phyloP scores from a whole-genome alignment of 2,329 filamentous ascomycete genomes.

The Talaromyces sp. region DNA sequence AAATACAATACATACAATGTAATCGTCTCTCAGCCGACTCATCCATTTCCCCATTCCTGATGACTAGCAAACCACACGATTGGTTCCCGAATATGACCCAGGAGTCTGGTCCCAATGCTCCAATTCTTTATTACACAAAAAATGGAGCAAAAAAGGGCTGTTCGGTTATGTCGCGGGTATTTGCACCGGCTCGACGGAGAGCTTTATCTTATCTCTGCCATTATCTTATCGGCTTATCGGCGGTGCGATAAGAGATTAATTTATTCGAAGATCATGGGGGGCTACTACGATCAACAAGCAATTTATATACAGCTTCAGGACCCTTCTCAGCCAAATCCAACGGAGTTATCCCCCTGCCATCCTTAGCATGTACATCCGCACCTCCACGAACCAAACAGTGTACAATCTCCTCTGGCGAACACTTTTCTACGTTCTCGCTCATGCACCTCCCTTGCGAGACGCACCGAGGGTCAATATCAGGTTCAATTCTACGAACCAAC shows the following conservation, averaged over 20 bases:
- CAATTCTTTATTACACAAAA: background rate
- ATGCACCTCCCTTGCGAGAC: background rate
- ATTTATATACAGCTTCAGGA: background rate
- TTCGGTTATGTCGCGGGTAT: conserved; percentile 9
- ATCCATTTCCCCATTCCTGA: background rate
- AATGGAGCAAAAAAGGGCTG: background rate
- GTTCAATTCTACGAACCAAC: background rate
- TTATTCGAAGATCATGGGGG: background rate
- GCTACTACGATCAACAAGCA: background rate
- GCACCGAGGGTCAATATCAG: background rate
- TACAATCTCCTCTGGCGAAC: background rate
- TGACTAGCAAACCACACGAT: background rate
- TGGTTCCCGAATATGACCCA: background rate
- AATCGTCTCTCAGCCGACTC: background rate
- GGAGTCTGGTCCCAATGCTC: background rate
- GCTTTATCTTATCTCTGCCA: conserved; percentile 4
- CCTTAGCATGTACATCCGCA: background rate
- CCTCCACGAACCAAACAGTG: background rate
- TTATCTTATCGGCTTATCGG: background rate
- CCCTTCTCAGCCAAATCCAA: background rate
- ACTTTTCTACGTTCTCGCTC: background rate
- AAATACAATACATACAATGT: background rate
- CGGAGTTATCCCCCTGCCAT: background rate
- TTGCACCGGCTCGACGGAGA: background rate
- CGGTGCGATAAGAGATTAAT: no score